Evolutionary conservation across 1,284 basidiomycete genomes (phyloP).

Genomic region (Porogramme epimiltina): DNA sequence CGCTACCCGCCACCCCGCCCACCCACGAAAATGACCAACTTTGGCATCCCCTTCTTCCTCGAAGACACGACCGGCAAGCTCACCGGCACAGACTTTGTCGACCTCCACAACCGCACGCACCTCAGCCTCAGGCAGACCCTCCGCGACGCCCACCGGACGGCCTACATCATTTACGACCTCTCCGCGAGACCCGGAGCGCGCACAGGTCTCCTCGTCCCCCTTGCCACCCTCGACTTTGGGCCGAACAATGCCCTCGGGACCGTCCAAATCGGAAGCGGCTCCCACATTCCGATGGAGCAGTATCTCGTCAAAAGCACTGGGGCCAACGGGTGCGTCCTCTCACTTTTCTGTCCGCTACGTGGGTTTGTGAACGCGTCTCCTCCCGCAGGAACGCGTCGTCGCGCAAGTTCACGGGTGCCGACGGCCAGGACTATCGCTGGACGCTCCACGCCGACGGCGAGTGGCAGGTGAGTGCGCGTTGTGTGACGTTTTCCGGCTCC

Average conservation of each 20-base stretch:
- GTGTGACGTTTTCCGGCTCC: too few species aligned
- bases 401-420: constrained; percentile 57
- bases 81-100: constrained; percentile 56
- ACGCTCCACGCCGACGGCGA: constrained; percentile 47
- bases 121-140: constrained; percentile 52
- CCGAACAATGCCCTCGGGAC: constrained; percentile 50
- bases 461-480: constrained; percentile 53
- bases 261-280: constrained; percentile 43
- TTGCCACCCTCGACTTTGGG: constrained; percentile 53
- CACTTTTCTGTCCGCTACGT: background rate
- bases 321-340: constrained; percentile 38
- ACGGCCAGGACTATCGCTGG: constrained; percentile 64
- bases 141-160: constrained; percentile 39
- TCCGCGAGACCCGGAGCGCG: constrained; percentile 20
- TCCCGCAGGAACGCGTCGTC: constrained; percentile 36
- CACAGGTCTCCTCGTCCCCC: constrained; percentile 35
- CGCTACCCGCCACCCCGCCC: background rate
- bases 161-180: constrained; percentile 55
- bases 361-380: background rate
- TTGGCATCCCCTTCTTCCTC: constrained; percentile 60
- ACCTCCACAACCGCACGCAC: constrained; percentile 61
- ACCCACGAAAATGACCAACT: constrained; percentile 40
- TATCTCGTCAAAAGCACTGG: constrained; percentile 48
- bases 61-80: constrained; percentile 60
- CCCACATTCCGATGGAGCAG: constrained; percentile 47